A percentile compares a stretch with the other conserved stretches of the same genome.
Evolutionary conservation across 768 basidiomycete species (phyloP).

Genomic region (Pleurotus sapidus): DNA sequence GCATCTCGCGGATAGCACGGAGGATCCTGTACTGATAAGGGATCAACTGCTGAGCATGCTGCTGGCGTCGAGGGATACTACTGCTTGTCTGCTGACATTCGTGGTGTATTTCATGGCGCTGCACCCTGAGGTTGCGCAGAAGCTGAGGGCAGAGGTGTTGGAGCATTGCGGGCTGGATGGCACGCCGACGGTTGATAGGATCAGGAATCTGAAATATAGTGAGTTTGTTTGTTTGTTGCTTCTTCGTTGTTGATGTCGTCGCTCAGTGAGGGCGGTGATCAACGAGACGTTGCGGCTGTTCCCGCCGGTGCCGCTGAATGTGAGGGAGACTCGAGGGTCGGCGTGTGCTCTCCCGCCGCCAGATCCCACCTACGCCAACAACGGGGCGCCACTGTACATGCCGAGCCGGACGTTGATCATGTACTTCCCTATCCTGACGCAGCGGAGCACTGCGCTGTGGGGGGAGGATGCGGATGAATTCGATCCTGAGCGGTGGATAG

Average conservation of each 20-base stretch:
- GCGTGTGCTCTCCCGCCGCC: conserved; percentile 50
- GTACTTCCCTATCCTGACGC: conserved; percentile 60
- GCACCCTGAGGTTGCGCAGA: conserved; percentile 52
- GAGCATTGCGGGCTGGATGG: conserved; percentile 45
- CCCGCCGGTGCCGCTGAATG: conserved; percentile 76
- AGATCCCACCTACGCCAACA: conserved; percentile 42
- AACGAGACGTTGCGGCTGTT: conserved; percentile 78
- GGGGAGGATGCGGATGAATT: conserved; percentile 76
- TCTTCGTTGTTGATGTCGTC: background rate
- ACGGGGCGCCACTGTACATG: conserved; percentile 49
- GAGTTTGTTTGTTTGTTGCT: conserved; percentile 15
- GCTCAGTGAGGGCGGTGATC: conserved; percentile 68
- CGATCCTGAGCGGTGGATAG: conserved; percentile 76
- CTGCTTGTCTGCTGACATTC: conserved; percentile 66
- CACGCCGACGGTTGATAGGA: conserved; percentile 51
- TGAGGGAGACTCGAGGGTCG: conserved; percentile 51
- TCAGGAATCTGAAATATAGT: conserved; percentile 69
- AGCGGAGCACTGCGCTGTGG: conserved; percentile 68
- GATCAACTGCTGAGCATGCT: conserved; percentile 79
- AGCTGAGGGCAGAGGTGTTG: conserved; percentile 60
- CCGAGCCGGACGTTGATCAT: conserved; percentile 55
- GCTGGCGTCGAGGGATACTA: conserved; percentile 77
- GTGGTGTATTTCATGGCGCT: conserved; percentile 68
- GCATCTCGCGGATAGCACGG: conserved; percentile 62
- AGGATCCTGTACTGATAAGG: conserved; percentile 62